A percentile compares a stretch with the other conserved stretches of the same genome.
Conservation (phyloP, 1,139 yeast genomes). For the Diutina sp. region DNA sequence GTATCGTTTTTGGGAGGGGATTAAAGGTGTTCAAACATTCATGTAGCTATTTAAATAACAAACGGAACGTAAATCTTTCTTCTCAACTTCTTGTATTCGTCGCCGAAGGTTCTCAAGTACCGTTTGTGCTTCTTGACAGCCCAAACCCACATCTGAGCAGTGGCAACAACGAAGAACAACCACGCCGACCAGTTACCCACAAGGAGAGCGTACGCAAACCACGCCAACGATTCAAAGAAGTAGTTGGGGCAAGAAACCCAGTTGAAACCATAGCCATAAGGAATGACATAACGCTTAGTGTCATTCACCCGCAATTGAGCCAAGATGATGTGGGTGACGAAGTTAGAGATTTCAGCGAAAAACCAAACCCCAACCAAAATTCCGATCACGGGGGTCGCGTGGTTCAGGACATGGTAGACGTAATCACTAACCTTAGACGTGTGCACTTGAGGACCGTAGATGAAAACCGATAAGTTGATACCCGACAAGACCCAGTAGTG, state of each 20-base stretch:
- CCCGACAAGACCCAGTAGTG: constrained; percentile 93
- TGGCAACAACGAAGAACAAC: constrained; percentile 57
- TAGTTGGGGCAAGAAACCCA: constrained; percentile 69
- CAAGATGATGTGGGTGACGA: constrained; percentile 51
- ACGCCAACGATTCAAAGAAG: constrained; percentile 69
- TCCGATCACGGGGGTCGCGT: constrained; percentile 13
- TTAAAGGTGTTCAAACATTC: background rate
- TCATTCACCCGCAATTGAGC: constrained; percentile 41
- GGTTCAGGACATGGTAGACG: constrained; percentile 15
- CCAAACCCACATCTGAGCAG: constrained; percentile 73
- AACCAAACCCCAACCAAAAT: constrained; percentile 39
- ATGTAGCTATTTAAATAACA: background rate
- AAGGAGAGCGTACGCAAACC: constrained; percentile 58
- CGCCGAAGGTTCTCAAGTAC: constrained; percentile 60
- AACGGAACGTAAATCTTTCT: constrained; percentile 56
- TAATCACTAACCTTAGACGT: constrained; percentile 3
- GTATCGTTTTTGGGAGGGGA: constrained; percentile 8
- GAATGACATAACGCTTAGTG: constrained; percentile 25
- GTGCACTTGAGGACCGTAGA: constrained; percentile 23
- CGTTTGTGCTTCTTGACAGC: constrained; percentile 61
- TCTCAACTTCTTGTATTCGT: constrained; percentile 53
- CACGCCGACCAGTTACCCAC: constrained; percentile 71
- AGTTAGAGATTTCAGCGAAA: constrained; percentile 61
- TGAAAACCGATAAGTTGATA: constrained; percentile 49
- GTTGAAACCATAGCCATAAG: constrained; percentile 33